Conservation (phyloP, 2,329 filamentous ascomycete genomes). For the Hymenoscyphus repandus region DNA sequence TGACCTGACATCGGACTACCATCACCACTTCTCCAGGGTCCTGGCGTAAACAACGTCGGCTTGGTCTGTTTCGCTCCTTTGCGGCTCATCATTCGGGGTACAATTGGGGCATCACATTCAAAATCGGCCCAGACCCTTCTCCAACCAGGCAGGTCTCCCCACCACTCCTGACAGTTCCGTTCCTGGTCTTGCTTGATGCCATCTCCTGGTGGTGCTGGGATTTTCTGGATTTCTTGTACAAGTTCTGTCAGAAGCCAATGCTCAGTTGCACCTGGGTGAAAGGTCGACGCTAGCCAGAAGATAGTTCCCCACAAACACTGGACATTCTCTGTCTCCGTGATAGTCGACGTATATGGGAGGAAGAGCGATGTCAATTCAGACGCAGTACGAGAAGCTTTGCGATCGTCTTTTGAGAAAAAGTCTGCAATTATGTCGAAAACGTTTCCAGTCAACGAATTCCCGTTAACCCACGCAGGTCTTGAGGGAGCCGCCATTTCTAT, state of each 20-base stretch:
- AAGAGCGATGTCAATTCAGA: neutral
- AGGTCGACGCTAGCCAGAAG: constrained; percentile 2
- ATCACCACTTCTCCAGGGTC: neutral
- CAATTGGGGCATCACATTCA: constrained; percentile 1
- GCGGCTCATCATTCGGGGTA: neutral
- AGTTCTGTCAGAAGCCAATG: constrained; percentile 3
- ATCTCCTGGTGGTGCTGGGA: neutral
- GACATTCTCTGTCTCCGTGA: neutral
- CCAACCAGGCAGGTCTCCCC: constrained; percentile 3
- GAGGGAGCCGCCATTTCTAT: neutral
- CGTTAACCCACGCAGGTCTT: constrained; percentile 1
- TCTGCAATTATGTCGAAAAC: constrained; percentile 2
- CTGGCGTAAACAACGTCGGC: neutral
- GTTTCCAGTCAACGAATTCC: neutral
- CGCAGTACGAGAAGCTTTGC: neutral
- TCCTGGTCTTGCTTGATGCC: neutral
- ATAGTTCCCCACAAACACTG: constrained; percentile 3
- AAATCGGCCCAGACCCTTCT: constrained; percentile 1
- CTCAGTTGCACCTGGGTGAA: neutral
- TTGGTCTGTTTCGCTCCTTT: neutral
- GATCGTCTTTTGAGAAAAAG: neutral
- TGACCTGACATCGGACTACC: neutral
- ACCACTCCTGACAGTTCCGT: neutral
- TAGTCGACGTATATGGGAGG: neutral
- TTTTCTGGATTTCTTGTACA: constrained; percentile 1